Base-by-base conservation (phyloP, 2,329 filamentous ascomycete genomes). In the Paecilomyces fulvus region DNA sequence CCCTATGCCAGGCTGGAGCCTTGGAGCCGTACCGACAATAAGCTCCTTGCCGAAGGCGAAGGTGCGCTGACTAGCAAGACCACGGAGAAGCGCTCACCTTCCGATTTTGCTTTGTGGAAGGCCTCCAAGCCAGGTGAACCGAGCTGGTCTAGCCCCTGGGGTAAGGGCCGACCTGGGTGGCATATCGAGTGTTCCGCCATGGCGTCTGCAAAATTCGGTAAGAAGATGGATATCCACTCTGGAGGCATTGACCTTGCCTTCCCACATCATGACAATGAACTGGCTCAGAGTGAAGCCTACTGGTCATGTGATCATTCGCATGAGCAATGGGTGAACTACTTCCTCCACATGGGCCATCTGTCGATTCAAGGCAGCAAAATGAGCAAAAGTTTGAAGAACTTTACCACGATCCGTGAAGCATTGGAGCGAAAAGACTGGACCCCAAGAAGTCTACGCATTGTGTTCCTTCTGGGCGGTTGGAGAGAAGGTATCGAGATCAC, bases 101-200 rank as follows among this genome's bases (percentile, higher is more conserved):
- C 88, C 6, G 92, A 97, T 67, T 97, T 97, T 73, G 92, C 91
- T 0, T 77, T 97, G 1, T 96, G 91, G 92, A 97, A 97, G 72
- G 85, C 87, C 55, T 92, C 88, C 1, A 96, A 95, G 75, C 84
- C 89, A 12, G 92, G 92, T 49, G 92, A 97, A 78, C 92, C 92
- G 0, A 88, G 84, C 62, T 97, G 92, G 92, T 80, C 85, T 4
- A 94, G 88, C 64, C 85, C 85, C 3, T 97, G 92, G 92, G 91
- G 92, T 3, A 80, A 85, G 56, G 92, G 92, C 3, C 81, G 92
- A 49, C 92, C 92, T 0, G 92, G 92, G 17, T 97, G 92, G 92
- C 92, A 96, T 68, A 96, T 96, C 66, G 92, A 96, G 76, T 96
- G 92, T 83, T 92, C 88, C 1, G 91, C 91, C 14, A 96, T 97